These are phyloP conservation scores for Ceratobasidium theobromae DNA, from an alignment of 1,284 basidiomycete genomes.

Conservation along the genomic window DNA sequence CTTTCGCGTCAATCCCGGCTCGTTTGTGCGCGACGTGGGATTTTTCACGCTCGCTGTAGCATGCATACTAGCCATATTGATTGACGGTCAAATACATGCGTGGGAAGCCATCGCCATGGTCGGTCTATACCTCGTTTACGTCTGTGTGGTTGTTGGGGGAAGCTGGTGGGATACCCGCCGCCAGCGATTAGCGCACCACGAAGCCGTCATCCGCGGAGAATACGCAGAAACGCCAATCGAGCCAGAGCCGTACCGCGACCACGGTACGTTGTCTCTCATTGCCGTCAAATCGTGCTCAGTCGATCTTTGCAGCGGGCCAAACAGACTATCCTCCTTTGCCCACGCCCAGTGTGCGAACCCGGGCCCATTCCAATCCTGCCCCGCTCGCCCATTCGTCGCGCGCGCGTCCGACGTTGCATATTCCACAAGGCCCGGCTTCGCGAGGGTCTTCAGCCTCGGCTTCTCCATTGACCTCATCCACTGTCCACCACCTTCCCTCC, in stretches of 20 bases:
- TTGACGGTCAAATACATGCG: slow-evolving; percentile 71
- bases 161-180: slow-evolving; percentile 72
- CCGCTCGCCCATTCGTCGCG: neutral
- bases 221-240: slow-evolving; percentile 53
- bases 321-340: slow-evolving; percentile 15
- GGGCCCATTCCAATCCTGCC: slow-evolving; percentile 41
- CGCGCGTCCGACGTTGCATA: slow-evolving; percentile 42
- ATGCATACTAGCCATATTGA: slow-evolving; percentile 73
- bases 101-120: slow-evolving; percentile 79
- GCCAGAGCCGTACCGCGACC: slow-evolving; percentile 44
- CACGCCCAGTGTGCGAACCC: slow-evolving; percentile 41
- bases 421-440: slow-evolving; percentile 37
- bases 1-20: slow-evolving; percentile 76
- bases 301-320: neutral
- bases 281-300: neutral
- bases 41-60: slow-evolving; percentile 86
- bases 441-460: slow-evolving; percentile 41
- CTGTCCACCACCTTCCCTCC: slow-evolving; percentile 62
- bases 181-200: slow-evolving; percentile 50
- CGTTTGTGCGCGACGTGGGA: slow-evolving; percentile 90
- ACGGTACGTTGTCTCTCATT: slow-evolving; percentile 36
- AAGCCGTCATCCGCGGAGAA: slow-evolving; percentile 60
- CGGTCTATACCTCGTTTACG: slow-evolving; percentile 77
- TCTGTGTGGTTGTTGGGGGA: slow-evolving; percentile 70
- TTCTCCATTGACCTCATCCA: slow-evolving; percentile 42